Base-by-base conservation (phyloP, 169 alveolate species). In the Haemoproteus tartakovskyi region DNA sequence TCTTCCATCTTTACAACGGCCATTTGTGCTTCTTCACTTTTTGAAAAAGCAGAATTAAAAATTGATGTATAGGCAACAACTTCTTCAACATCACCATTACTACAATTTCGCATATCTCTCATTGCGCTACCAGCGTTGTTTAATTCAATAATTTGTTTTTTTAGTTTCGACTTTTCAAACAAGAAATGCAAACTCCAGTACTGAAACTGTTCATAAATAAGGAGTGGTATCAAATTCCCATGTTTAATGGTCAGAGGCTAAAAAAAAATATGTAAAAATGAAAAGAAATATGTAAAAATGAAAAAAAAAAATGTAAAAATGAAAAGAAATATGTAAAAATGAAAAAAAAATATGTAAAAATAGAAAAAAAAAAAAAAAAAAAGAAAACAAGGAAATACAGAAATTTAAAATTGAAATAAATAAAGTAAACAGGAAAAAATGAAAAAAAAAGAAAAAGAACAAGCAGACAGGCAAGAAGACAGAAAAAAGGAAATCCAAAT, bases 101-200 rank as follows among this genome's bases (percentile, higher is more conserved):
- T n/a, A n/a, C n/a, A n/a, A n/a, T n/a, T n/a, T n/a, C n/a, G n/a
- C n/a, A n/a, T n/a, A n/a, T n/a, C n/a, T n/a, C n/a, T n/a, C n/a
- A n/a, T n/a, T n/a, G n/a, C n/a, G n/a, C n/a, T n/a, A n/a, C n/a
- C n/a, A n/a, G n/a, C n/a, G n/a, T n/a, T n/a, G n/a, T n/a, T n/a
- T n/a, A n/a, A n/a, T n/a, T n/a, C n/a, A n/a, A n/a, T n/a, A n/a
- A n/a, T 67, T 43, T 67, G 82, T 54, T 61, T 67, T 54, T 67
- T 67, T 52, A 67, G 41, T 22, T 67, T 67, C 6, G 70, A 67
- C 11, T 67, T 67, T 52, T 67, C 82, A 21, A 67, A 67, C 29
- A 67, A 19, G 21, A 67, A 67, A 33, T 67, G 82, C 19, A 67
- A 37, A 36, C 70, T 52, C 82, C 82, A 67, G 60, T 54, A 67